Base-by-base conservation (phyloP, 495 filamentous ascomycete species). In the Chlorociboria aeruginascens region DNA sequence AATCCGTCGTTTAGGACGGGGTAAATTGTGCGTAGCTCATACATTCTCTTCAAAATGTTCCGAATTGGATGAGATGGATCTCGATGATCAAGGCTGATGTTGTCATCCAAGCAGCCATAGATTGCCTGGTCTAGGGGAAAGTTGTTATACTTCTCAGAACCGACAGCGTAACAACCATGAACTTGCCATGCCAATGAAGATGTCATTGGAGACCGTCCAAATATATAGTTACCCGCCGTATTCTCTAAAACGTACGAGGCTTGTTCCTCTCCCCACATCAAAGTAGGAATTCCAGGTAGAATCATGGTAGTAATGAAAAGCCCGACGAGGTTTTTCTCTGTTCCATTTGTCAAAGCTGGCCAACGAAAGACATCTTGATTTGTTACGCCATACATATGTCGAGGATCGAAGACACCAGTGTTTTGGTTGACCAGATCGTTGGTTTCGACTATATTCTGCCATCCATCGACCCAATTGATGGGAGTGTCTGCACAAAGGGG, bases 311-410 rank as follows among this genome's bases (percentile, higher is more conserved):
- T 25, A 25, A 25, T 25, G 20, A 25, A 25, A 25, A 25, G 20
- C 20, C 20, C 20, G 20, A 25, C 20, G 20, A 25, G 20, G 20
- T 25, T 25, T 25, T 25, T 72, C 56, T 83, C 71, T 0, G 75
- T 72, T 6, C 82, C 82, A 45, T 73, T 67, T n/a, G 70, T 63
- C 40, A 86, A 68, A 3, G 77, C 69, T 7, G 82, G 82, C 82
- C 82, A 86, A 8, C 82, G 73, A 60, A 86, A 83, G 6, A 86
- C 79, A 56, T 86, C 82, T 61, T 86, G 82, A 54, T 85, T 85
- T 6, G 78, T 81, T 2, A 69, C 69, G 28, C 82, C 82, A 42
- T 76, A 85, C 69, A 85, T 74, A 55, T 86, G 81, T 11, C 82
- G 70, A 4, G 82, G 82, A 54, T 86, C 82, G 47, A 83, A 83